These are phyloP conservation scores for Boletus subcaerulescens DNA, from an alignment of 768 basidiomycete genomes.

Conservation along the genomic window DNA sequence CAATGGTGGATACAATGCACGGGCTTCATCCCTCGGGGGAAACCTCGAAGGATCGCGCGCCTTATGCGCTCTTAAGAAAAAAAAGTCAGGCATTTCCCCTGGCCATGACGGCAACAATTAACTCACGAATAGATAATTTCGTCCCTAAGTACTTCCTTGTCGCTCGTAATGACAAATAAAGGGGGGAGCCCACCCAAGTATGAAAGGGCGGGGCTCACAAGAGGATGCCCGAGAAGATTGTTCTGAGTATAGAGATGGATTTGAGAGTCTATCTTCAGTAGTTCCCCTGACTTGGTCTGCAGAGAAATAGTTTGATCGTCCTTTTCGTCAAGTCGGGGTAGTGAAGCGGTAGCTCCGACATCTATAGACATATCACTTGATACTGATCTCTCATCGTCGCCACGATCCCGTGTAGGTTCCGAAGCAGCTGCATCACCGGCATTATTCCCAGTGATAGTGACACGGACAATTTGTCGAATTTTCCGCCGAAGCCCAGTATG, in stretches of 20 bases:
- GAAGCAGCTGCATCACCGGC: background rate
- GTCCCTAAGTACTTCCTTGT: slow-evolving; percentile 89
- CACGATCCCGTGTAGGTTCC: slow-evolving; percentile 6
- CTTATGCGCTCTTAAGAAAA: slow-evolving; percentile 69
- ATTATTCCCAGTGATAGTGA: slow-evolving; percentile 24
- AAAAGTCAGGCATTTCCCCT: background rate
- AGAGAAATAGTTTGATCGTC: slow-evolving; percentile 46
- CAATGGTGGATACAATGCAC: slow-evolving; percentile 54
- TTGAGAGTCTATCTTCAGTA: slow-evolving; percentile 57
- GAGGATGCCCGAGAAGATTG: slow-evolving; percentile 69
- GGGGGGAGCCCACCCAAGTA: slow-evolving; percentile 93
- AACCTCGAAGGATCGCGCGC: slow-evolving; percentile 81
- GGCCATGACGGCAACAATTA: background rate
- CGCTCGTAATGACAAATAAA: slow-evolving; percentile 77
- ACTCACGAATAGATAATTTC: slow-evolving; percentile 85
- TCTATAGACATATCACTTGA: slow-evolving; percentile 39
- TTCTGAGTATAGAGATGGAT: slow-evolving; percentile 88
- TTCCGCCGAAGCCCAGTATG: slow-evolving; percentile 58
- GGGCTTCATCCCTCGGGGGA: slow-evolving; percentile 43
- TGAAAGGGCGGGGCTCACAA: slow-evolving; percentile 75
- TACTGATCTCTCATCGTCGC: slow-evolving; percentile 7
- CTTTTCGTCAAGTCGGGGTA: slow-evolving; percentile 38
- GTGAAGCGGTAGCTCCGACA: slow-evolving; percentile 46
- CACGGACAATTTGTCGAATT: slow-evolving; percentile 54
- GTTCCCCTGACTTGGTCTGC: slow-evolving; percentile 47